A percentile compares a stretch with the other conserved stretches of the same genome.
These are phyloP conservation scores for Diaporthe ilicicola DNA, from an alignment of 2,329 filamentous ascomycete species.

Conservation along the genomic window DNA sequence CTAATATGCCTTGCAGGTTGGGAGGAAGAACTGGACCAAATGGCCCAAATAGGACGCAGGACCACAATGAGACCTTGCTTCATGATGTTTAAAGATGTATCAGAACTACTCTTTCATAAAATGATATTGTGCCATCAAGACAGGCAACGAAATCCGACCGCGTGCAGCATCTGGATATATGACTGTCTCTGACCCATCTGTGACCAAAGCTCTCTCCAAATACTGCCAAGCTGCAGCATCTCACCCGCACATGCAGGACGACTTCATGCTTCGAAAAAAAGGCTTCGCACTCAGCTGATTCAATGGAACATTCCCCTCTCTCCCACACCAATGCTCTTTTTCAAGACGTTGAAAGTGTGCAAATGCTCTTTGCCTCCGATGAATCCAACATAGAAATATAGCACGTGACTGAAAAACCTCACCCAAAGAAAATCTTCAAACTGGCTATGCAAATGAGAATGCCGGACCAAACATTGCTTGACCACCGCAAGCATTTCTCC, in stretches of 20 bases:
- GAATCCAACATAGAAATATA: neutral
- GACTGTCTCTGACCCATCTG: neutral
- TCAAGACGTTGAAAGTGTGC: neutral
- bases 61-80: neutral
- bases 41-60: constrained; percentile 61
- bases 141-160: neutral
- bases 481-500: neutral
- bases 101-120: neutral
- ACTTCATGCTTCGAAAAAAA: neutral
- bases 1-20: constrained; percentile 56
- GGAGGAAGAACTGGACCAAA: constrained; percentile 64
- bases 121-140: neutral
- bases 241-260: neutral
- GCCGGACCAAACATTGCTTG: neutral
- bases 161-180: neutral
- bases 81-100: constrained; percentile 21
- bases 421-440: constrained; percentile 2
- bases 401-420: constrained; percentile 30
- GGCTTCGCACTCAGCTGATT: neutral
- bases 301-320: neutral
- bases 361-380: neutral
- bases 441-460: neutral
- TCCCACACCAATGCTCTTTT: neutral
- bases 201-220: neutral
- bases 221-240: neutral